These are phyloP conservation scores for Cadophora malorum DNA, from an alignment of 2,329 filamentous ascomycete genomes.

Conservation along the genomic window DNA sequence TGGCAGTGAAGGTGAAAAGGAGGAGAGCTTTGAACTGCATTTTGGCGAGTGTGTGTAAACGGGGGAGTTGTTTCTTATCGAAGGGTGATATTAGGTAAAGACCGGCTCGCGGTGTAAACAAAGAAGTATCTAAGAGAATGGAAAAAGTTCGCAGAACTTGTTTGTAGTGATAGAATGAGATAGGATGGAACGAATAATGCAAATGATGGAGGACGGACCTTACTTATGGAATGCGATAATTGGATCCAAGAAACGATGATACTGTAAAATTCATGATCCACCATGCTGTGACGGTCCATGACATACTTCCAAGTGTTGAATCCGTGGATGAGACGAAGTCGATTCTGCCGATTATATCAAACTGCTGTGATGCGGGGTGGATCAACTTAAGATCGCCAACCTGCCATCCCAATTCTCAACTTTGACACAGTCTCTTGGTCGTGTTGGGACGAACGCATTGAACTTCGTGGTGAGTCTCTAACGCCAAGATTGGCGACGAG, in stretches of 20 bases:
- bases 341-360: not conserved
- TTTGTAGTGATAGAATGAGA: constrained; percentile 20
- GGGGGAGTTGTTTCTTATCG: constrained; percentile 2
- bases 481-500: constrained; percentile 13
- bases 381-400: constrained; percentile 1
- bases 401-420: not conserved
- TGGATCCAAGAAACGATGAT: constrained; percentile 17
- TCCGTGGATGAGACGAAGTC: constrained; percentile 16
- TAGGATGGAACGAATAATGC: constrained; percentile 9
- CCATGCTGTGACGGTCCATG: constrained; percentile 12
- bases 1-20: constrained; percentile 18
- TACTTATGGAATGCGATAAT: constrained; percentile 16
- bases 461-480: not conserved
- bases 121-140: constrained; percentile 23
- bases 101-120: constrained; percentile 25
- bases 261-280: not conserved
- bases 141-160: constrained; percentile 38
- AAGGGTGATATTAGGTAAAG: constrained; percentile 20
- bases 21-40: constrained; percentile 17
- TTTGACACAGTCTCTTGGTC: not conserved
- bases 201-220: not conserved
- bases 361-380: not conserved
- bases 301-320: constrained; percentile 7
- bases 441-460: constrained; percentile 23
- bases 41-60: constrained; percentile 8